Evolutionary conservation across 345 rosid genomes (phyloP), one percentile per base, ranked within the genome.

Genomic region (Limnanthes douglasii): DNA sequence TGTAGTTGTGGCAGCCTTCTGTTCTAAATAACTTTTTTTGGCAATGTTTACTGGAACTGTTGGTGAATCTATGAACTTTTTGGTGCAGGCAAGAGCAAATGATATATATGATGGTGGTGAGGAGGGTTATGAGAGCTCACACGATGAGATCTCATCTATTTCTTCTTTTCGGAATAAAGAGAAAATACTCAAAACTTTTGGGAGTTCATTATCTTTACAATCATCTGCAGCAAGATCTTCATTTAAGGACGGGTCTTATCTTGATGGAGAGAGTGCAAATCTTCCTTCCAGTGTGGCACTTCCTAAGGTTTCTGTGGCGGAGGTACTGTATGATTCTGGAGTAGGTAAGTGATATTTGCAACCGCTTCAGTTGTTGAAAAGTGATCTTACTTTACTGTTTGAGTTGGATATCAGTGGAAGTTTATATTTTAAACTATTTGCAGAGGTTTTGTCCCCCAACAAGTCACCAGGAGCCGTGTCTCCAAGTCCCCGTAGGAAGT

Each of bases 81-180:
- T 45, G 34, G 42, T 55, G 50, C 69, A 90, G 98, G 60, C 57
- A 45, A 70, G 78, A 66, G 92, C 69, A 43, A 74, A 69, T 72
- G 94, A 80, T 30, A 37, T 51, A 52, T 59, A 64, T 42, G 82
- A 80, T 29, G 70, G 65, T 46, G 62, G 61, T 39, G 94, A 77
- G 52, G 94, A 84, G 44, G 98, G 82, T 12, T 77, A 80, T 59
- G 92, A 77, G 37, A 90, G 98, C 66, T 77, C 86, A 39, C 73
- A 74, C 38, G 98, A 90, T 72, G 98, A 80, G 60, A 51, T 75
- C 39, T 77, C 77, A 18, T 80, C 95, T 49, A 73, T 84, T 61
- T 90, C 95, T 26, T 84, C 95, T 35, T 90, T 60, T 56, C 65
- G 54, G 8, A 38, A 47, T 27, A 80, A 64, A 73, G 85, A 83